Base-by-base conservation (phyloP, 2,329 filamentous ascomycete genomes). In the Rutstroemia sp. region DNA sequence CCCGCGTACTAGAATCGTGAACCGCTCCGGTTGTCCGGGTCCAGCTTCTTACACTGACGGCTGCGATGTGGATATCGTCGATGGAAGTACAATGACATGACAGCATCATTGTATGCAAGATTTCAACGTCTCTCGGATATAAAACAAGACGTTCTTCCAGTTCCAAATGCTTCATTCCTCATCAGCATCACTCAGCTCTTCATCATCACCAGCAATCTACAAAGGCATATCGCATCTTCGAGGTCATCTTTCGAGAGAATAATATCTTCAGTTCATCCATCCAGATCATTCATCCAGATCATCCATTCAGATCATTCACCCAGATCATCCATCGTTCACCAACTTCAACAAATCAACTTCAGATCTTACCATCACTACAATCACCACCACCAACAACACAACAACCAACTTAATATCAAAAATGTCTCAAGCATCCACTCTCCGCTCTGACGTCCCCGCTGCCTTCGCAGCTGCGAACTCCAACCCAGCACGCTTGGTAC, bases 401-500 rank as follows among this genome's bases (percentile, higher is more conserved):
- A 53, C 44, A 16, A 53, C 34, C 34, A 41, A 49, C 5, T 30
- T n/a, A 57, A 42, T 37, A 46, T 45, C 7, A 39, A 59, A 45
- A 49, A 59, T 59, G 57, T 59, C 57, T 59, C 54, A 59, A 57
- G 54, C 50, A 54, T 37, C 45, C 23, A 42, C 54, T 30, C 58
- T 50, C 37, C 25, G 45, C 34, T 47, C 50, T 49, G 50, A 57
- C 44, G 25, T 59, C 34, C 50, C 46, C 16, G 19, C 49, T 37
- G 45, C 45, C 46, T 59, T 59, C 50, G 49, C 41, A 25, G 38
- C 37, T 42, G 49, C 38, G 16, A 50, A 49, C 9, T 50, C 58
- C n/a, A 44, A 30, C 9, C 49, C 58, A 39, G 41, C 46, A 41
- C 62, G 62, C 18, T 53, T 64, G 47, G 58, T 59, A 39, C 62